These are phyloP conservation scores for Suillus hirtellus DNA, from an alignment of 768 basidiomycete species.

Conservation along the genomic window DNA sequence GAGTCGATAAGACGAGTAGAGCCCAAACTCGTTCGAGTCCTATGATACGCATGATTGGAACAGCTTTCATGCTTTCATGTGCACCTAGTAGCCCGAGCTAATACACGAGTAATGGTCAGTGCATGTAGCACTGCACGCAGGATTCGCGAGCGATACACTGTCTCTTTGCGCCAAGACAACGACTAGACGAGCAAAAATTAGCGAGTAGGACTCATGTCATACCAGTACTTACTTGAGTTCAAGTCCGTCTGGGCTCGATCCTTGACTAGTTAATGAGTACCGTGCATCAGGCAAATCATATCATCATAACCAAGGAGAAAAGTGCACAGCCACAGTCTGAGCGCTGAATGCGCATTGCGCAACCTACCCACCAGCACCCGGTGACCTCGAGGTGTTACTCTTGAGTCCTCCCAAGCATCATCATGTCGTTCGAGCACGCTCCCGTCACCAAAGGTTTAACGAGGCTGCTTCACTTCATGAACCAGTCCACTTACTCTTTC, in stretches of 20 bases:
- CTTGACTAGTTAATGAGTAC: not conserved
- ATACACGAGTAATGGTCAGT: not conserved
- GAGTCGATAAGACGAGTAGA: not conserved
- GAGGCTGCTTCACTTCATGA: not conserved
- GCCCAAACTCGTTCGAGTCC: not conserved
- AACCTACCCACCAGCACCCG: not conserved
- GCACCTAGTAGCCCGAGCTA: not conserved
- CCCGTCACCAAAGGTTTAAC: conserved; percentile 77
- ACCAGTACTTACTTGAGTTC: not conserved
- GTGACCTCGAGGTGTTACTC: conserved; percentile 1
- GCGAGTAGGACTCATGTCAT: not conserved
- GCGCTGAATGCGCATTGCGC: not conserved
- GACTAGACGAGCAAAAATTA: not conserved
- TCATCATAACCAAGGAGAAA: not conserved
- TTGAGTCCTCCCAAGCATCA: not conserved
- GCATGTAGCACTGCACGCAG: not conserved
- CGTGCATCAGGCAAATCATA: not conserved
- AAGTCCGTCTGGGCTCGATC: not conserved
- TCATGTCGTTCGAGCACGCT: conserved; percentile 83
- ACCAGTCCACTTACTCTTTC: conserved; percentile 1
- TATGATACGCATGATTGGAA: not conserved
- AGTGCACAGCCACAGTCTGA: conserved; percentile 4
- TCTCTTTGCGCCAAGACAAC: not conserved
- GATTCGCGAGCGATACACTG: not conserved
- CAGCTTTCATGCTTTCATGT: not conserved